phyloP scores from a whole-genome alignment of 805 yeast species.

The Yarrowia yakushimensis region DNA sequence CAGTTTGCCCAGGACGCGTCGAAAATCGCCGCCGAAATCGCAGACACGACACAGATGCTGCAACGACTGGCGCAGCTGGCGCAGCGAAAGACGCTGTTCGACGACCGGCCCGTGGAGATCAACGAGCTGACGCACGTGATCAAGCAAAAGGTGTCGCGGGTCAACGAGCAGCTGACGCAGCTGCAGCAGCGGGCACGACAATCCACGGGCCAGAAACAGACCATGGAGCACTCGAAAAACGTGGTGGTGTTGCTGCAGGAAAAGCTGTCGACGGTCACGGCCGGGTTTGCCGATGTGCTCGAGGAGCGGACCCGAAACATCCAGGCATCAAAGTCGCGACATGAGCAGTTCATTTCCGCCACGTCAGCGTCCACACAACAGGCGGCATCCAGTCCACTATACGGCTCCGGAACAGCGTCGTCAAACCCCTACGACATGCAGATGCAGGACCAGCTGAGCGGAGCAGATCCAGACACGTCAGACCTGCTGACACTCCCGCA shows the following conservation, averaged over 20 bases:
- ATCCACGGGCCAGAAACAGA: conserved; percentile 49
- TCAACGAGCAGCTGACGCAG: conserved; percentile 66
- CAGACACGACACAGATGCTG: conserved; percentile 75
- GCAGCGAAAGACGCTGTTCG: conserved; percentile 83
- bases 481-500: conserved; percentile 76
- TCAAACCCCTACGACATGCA: conserved; percentile 25
- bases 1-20: conserved; percentile 73
- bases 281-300: conserved; percentile 85
- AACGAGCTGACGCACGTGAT: conserved; percentile 83
- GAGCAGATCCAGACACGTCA: conserved; percentile 37
- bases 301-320: conserved; percentile 84
- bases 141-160: conserved; percentile 76
- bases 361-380: conserved; percentile 33
- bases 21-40: conserved; percentile 80
- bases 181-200: conserved; percentile 54
- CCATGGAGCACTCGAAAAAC: conserved; percentile 72
- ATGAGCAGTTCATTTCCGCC: conserved; percentile 74
- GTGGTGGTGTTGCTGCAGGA: conserved; percentile 84
- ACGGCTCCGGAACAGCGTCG: conserved; percentile 23
- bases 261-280: conserved; percentile 86
- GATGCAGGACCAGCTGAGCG: conserved; percentile 29
- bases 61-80: conserved; percentile 81
- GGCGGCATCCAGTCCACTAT: conserved; percentile 26
- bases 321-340: conserved; percentile 70
- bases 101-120: conserved; percentile 90